A percentile compares a stretch with the other conserved stretches of the same genome.
phyloP scores from a whole-genome alignment of 768 basidiomycete genomes.

The Mycena alexandri region DNA sequence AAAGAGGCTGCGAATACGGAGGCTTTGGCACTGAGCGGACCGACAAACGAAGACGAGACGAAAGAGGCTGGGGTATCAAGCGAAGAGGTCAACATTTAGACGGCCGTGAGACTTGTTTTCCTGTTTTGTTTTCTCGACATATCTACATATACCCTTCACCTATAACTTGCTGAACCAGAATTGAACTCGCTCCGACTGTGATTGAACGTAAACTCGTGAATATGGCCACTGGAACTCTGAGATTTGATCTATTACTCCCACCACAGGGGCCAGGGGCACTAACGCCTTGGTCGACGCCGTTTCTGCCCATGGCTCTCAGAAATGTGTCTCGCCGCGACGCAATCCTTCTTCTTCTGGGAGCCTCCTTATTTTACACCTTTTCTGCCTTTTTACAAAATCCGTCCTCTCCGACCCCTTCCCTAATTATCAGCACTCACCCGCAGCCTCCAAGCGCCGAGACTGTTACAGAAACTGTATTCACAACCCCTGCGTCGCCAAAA shows the following conservation, averaged over 20 bases:
- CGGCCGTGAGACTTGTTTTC: slow-evolving; percentile 1
- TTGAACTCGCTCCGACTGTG: too few relatives aligned
- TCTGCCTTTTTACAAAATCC: slow-evolving; percentile 46
- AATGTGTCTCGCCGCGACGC: slow-evolving; percentile 59
- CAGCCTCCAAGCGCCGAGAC: slow-evolving; percentile 6
- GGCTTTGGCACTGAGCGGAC: too few relatives aligned
- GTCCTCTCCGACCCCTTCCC: slow-evolving; percentile 35
- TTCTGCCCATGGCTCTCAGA: slow-evolving; percentile 42
- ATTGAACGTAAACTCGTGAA: too few relatives aligned
- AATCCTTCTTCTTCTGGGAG: slow-evolving; percentile 60
- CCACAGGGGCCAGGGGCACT: too few relatives aligned
- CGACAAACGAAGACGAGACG: too few relatives aligned
- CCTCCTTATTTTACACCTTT: slow-evolving; percentile 59
- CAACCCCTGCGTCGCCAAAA: slow-evolving; percentile 10
- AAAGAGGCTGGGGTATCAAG: neutral
- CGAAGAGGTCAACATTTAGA: neutral
- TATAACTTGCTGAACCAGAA: too few relatives aligned
- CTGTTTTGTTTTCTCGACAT: neutral
- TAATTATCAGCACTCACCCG: slow-evolving; percentile 43
- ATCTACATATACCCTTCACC: neutral
- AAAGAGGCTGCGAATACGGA: too few relatives aligned
- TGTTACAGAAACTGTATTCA: slow-evolving; percentile 17
- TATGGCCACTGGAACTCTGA: too few relatives aligned
- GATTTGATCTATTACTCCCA: too few relatives aligned
- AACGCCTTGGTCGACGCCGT: neutral